These are phyloP conservation scores for Ustilago hordei DNA, from an alignment of 1,284 basidiomycete genomes.

Conservation along the genomic window DNA sequence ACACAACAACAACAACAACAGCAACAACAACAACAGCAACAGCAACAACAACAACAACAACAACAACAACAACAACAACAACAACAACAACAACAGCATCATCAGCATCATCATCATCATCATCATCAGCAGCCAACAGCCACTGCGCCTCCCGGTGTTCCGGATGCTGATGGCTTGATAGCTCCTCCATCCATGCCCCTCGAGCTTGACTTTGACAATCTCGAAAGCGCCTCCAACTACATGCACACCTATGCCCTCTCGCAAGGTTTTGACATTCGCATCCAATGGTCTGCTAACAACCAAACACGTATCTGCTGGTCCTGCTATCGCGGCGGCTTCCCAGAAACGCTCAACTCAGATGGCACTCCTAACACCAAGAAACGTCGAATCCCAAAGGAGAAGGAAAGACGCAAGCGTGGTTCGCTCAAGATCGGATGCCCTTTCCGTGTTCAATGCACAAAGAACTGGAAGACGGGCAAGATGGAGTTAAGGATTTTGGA, in stretches of 20 bases:
- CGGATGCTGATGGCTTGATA: constrained; percentile 38
- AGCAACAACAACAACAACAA: constrained; percentile 26
- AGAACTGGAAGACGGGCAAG: constrained; percentile 54
- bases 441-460: constrained; percentile 50
- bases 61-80: constrained; percentile 30
- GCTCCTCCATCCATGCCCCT: constrained; percentile 53
- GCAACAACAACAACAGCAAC: constrained; percentile 16
- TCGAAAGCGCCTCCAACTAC: constrained; percentile 53
- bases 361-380: constrained; percentile 51
- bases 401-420: constrained; percentile 47
- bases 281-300: constrained; percentile 57
- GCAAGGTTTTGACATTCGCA: constrained; percentile 54
- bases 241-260: constrained; percentile 55
- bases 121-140: constrained; percentile 14
- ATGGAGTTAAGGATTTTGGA: constrained; percentile 51
- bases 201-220: constrained; percentile 53
- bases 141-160: constrained; percentile 37
- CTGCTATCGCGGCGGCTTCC: constrained; percentile 49
- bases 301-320: constrained; percentile 55
- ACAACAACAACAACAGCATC: constrained; percentile 20
- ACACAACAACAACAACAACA: constrained; percentile 38
- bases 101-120: constrained; percentile 9
- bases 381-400: constrained; percentile 52
- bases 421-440: constrained; percentile 54
- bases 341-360: constrained; percentile 44